Conservation (phyloP, 805 yeast species). For the Nakazawaea wyomingensis region DNA sequence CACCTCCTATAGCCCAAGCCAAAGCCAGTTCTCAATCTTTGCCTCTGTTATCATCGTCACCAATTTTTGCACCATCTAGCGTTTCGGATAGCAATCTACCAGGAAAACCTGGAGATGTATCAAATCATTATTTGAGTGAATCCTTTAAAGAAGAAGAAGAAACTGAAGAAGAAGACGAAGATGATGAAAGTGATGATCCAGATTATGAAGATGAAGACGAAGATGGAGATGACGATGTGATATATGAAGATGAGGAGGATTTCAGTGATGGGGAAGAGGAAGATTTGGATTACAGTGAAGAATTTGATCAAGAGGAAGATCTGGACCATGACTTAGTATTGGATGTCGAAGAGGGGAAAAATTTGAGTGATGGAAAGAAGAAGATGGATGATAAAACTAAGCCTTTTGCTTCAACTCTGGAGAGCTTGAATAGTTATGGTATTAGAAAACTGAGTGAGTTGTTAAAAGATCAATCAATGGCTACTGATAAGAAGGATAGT, state of each 20-base stretch:
- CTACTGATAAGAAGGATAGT: conserved; percentile 8
- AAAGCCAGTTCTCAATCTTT: conserved; percentile 8
- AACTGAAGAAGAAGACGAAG: conserved; percentile 22
- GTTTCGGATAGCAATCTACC: conserved; percentile 10
- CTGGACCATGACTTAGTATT: conserved; percentile 9
- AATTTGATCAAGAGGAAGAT: conserved; percentile 16
- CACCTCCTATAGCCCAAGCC: conserved; percentile 10
- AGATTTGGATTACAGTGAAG: conserved; percentile 27
- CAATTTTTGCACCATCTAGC: conserved; percentile 4
- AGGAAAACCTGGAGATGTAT: conserved; percentile 14
- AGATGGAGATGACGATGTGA: conserved; percentile 24
- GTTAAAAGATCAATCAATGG: not conserved
- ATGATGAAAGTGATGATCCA: conserved; percentile 25
- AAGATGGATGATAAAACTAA: not conserved
- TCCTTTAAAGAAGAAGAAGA: conserved; percentile 25
- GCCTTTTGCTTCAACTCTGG: no score
- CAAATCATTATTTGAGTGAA: conserved; percentile 34
- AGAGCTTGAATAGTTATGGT: no score
- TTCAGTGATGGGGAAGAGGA: conserved; percentile 25
- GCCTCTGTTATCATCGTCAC: conserved; percentile 9
- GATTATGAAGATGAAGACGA: conserved; percentile 25
- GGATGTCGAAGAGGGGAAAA: not conserved
- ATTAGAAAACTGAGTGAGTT: conserved; percentile 11
- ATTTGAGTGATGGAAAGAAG: not conserved
- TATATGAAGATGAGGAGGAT: conserved; percentile 19